phyloP scores from a whole-genome alignment of 2,329 filamentous ascomycete genomes.

The Westerdykella sp. region DNA sequence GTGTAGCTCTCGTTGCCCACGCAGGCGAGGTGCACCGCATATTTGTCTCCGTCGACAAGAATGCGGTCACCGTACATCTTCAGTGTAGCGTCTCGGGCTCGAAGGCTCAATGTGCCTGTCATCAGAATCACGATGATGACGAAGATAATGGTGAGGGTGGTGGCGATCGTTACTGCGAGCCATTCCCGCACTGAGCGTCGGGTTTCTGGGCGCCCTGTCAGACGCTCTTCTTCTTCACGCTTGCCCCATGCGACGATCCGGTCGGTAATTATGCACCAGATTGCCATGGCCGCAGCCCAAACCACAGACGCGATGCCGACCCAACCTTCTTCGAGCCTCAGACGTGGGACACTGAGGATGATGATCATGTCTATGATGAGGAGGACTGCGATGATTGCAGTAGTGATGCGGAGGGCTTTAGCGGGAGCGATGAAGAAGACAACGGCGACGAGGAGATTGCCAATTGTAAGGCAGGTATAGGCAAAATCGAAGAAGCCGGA shows the following conservation, averaged over 20 bases:
- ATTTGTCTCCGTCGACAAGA: conserved; percentile 77
- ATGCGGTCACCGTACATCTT: conserved; percentile 67
- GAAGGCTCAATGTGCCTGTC: conserved; percentile 72
- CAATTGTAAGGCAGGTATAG: conserved; percentile 71
- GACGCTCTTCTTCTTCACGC: conserved; percentile 80
- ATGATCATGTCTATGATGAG: conserved; percentile 72
- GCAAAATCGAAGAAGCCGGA: conserved; percentile 89
- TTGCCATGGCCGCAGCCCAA: conserved; percentile 72
- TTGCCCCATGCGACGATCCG: conserved; percentile 87
- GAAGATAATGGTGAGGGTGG: conserved; percentile 63
- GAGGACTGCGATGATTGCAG: conserved; percentile 59
- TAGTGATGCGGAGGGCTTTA: conserved; percentile 67
- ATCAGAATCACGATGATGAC: conserved; percentile 65
- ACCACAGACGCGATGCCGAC: conserved; percentile 79
- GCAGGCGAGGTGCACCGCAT: conserved; percentile 81
- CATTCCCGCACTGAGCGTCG: conserved; percentile 78
- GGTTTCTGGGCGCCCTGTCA: conserved; percentile 84
- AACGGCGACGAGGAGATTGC: conserved; percentile 68
- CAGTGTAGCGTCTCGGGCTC: conserved; percentile 71
- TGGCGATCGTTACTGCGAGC: conserved; percentile 70
- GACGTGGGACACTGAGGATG: conserved; percentile 65
- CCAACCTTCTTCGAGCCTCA: conserved; percentile 82
- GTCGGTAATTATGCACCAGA: conserved; percentile 75
- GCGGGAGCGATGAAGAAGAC: conserved; percentile 87
- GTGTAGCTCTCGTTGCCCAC: conserved; percentile 60